phyloP scores from a whole-genome alignment of 1,139 yeast species.

The Pichia cactophila region DNA sequence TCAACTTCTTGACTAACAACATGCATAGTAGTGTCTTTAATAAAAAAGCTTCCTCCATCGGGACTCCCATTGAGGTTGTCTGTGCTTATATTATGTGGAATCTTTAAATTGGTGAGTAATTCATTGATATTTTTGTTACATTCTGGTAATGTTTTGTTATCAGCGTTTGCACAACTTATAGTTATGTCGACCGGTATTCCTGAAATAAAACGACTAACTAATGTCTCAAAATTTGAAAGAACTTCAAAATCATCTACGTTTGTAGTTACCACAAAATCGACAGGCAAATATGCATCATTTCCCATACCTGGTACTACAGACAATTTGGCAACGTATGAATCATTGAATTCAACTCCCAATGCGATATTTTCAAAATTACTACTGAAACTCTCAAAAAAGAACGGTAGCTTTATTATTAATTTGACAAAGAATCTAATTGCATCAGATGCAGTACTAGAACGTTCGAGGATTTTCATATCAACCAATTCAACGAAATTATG shows the following conservation, averaged over 20 bases:
- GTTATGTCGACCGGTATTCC: conserved; percentile 16
- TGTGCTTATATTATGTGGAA: conserved; percentile 6
- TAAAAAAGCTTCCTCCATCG: conserved; percentile 24
- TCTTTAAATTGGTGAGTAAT: background rate
- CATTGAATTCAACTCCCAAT: background rate
- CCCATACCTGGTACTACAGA: background rate
- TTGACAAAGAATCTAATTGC: background rate
- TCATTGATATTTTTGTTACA: conserved; percentile 1
- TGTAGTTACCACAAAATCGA: background rate
- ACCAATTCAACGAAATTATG: conserved; percentile 3
- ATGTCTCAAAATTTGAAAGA: conserved; percentile 22
- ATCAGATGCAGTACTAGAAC: background rate
- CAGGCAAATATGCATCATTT: background rate
- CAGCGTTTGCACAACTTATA: conserved; percentile 14
- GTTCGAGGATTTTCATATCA: background rate
- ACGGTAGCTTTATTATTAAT: background rate
- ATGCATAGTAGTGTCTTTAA: conserved; percentile 44
- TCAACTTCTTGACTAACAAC: conserved; percentile 46
- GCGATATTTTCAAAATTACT: background rate
- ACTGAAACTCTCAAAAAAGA: background rate
- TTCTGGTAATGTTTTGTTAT: conserved; percentile 16
- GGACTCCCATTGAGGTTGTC: conserved; percentile 2
- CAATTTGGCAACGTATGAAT: background rate
- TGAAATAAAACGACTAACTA: conserved; percentile 29
- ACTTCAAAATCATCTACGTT: conserved; percentile 3